Percentiles rank a stretch among this genome's conserved stretches.
Evolutionary conservation across 2,329 filamentous ascomycete species (phyloP).

Genomic region (Didymella arachidicola): DNA sequence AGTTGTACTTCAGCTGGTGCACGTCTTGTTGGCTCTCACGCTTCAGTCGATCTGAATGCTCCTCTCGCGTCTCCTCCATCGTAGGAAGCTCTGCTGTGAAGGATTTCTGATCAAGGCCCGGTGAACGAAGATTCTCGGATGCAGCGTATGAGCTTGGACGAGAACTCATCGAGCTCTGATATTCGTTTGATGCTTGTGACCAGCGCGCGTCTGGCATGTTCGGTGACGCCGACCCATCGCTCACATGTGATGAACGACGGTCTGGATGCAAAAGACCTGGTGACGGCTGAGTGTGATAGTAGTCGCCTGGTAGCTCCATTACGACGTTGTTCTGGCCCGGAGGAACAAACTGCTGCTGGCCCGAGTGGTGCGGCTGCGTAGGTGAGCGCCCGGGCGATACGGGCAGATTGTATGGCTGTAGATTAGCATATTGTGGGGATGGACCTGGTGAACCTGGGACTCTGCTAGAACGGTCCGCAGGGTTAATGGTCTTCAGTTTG

Average conservation of each 20-base stretch:
- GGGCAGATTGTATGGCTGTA: constrained; percentile 40
- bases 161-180: constrained; percentile 40
- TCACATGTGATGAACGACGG: constrained; percentile 10
- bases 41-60: constrained; percentile 35
- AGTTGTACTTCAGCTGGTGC: constrained; percentile 38
- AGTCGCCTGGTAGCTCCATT: constrained; percentile 55
- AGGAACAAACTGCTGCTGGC: constrained; percentile 24
- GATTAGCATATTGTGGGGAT: constrained; percentile 34
- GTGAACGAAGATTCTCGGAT: constrained; percentile 47
- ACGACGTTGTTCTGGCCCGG: constrained; percentile 45
- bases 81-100: constrained; percentile 48
- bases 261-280: constrained; percentile 38
- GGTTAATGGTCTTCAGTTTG: constrained; percentile 66
- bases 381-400: constrained; percentile 37
- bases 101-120: constrained; percentile 43
- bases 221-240: constrained; percentile 39
- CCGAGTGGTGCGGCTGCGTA: constrained; percentile 21
- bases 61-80: constrained; percentile 47
- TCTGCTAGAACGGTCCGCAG: constrained; percentile 46
- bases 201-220: constrained; percentile 42
- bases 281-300: constrained; percentile 46
- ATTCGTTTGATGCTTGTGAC: constrained; percentile 41
- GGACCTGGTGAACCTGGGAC: constrained; percentile 12
- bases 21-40: constrained; percentile 29
- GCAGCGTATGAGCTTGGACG: constrained; percentile 47